phyloP scores from a whole-genome alignment of 1,284 basidiomycete genomes.

The Takashimella tepidaria region DNA sequence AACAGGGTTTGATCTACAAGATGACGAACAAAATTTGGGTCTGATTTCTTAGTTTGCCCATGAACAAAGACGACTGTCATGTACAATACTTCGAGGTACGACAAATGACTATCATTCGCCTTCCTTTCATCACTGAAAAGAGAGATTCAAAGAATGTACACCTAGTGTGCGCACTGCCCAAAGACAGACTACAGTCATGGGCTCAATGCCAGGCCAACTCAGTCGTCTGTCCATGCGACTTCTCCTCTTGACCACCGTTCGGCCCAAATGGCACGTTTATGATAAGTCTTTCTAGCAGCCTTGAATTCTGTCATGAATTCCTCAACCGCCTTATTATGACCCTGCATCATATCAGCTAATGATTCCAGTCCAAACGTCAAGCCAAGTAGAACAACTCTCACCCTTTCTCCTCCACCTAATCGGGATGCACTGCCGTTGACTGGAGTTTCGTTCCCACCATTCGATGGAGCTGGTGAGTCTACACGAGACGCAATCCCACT shows the following conservation, averaged over 20 bases:
- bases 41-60: no score
- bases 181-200: no score
- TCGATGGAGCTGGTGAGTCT: constrained; percentile 43
- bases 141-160: no score
- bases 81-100: no score
- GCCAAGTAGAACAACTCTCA: constrained; percentile 7
- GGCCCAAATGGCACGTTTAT: constrained; percentile 82
- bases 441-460: constrained; percentile 4
- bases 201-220: no score
- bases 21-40: no score
- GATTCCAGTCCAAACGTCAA: neutral
- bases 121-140: no score
- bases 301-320: constrained; percentile 83
- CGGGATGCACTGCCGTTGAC: neutral
- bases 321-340: constrained; percentile 55
- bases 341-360: constrained; percentile 7
- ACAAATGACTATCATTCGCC: no score
- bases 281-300: constrained; percentile 75
- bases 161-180: no score
- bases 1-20: no score
- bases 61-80: no score
- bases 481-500: constrained; percentile 30
- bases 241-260: constrained; percentile 78
- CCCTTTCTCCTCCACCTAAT: constrained; percentile 4
- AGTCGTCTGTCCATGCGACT: constrained; percentile 71